Base-by-base conservation (phyloP, 768 basidiomycete genomes). In the Phylloporus scabripes region DNA sequence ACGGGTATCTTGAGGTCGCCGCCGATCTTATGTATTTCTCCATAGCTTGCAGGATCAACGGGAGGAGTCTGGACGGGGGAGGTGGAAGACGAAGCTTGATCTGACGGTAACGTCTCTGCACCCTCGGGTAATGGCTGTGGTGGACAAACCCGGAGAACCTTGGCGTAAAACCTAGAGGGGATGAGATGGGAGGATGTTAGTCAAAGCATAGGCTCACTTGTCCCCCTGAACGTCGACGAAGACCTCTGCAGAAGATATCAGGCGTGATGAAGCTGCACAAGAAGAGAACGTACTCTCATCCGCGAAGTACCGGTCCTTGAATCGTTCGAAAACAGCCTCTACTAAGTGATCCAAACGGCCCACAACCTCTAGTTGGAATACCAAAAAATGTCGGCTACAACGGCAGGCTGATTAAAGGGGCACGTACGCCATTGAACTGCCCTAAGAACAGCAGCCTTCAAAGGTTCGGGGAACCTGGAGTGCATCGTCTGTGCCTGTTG, bases 401-500 rank as follows among this genome's bases (percentile, higher is more conserved):
- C 42, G 42, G 50, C 46, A 48, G 49, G 39, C 47, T 50, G 17
- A 48, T 45, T 52, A 60, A 48, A 56, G 54, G 58, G 60, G 63
- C 39, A 85, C 94, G 58, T 68, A 98, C 95, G 94, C 84, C 92
- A 98, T 76, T 99, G 96, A 50, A 96, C 92, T 17, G 90, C 85
- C 60, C 78, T 85, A 56, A 99, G 83, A 45, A 98, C 83, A 41
- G 92, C 85, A 50, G 87, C 81, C 68, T 98, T 98, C 60, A 99
- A 82, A 52, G 84, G 83, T 64, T 92, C 86, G 14, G 95, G 91
- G 70, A 99, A 97, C 60, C 91, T 79, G 38, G 86, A 79, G 65
- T 98, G 92, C 68, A 97, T 78, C 24, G 86, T 88, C 49, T 85
- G 78, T 28, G 89, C 89, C 71, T 98, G 96, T 58, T 84, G 82